phyloP scores from a whole-genome alignment of 805 yeast species.

The Candida xiaguanensis region DNA sequence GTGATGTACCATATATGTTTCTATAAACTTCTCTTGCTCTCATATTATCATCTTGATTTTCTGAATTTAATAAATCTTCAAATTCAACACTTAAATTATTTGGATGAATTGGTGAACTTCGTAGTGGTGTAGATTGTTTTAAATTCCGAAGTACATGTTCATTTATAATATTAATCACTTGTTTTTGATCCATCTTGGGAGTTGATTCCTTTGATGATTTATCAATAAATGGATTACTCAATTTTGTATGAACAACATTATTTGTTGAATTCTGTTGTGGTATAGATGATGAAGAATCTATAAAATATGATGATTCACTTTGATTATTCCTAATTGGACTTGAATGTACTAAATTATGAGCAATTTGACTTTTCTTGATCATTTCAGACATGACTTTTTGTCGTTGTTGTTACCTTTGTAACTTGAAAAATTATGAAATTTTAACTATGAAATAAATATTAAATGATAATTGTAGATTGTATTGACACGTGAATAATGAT shows the following conservation, averaged over 20 bases:
- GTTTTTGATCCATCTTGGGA: constrained; percentile 2
- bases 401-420: too few relatives aligned
- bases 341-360: constrained; percentile 4
- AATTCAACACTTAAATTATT: constrained; percentile 9
- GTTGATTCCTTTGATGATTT: background rate
- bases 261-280: background rate
- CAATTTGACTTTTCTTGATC: constrained; percentile 1
- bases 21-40: constrained; percentile 8
- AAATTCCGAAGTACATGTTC: constrained; percentile 1
- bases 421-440: too few relatives aligned
- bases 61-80: constrained; percentile 20
- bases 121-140: constrained; percentile 2
- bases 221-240: constrained; percentile 5
- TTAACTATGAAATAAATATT: too few relatives aligned
- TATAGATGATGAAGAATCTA: constrained; percentile 1
- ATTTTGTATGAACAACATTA: background rate
- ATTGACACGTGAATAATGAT: too few relatives aligned
- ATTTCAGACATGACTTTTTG: constrained; percentile 2
- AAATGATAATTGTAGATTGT: too few relatives aligned
- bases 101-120: constrained; percentile 15
- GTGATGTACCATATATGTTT: constrained; percentile 9
- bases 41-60: constrained; percentile 8
- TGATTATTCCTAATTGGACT: constrained; percentile 2
- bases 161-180: constrained; percentile 5
- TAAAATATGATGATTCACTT: background rate